phyloP scores from a whole-genome alignment of 2,329 filamentous ascomycete species.

The Fusarium lyarnte region DNA sequence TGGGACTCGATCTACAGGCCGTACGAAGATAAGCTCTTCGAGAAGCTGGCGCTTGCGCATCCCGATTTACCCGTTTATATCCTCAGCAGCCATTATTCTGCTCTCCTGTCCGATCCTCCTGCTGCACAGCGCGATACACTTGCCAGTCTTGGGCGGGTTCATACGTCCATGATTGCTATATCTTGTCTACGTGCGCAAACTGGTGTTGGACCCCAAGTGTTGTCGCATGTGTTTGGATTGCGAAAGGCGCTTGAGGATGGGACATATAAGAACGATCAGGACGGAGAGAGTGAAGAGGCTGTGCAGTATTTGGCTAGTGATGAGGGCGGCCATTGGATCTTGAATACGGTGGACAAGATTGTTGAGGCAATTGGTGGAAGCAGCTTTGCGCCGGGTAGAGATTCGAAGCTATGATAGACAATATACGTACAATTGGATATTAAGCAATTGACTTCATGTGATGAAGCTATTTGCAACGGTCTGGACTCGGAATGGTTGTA shows the following conservation, averaged over 20 bases:
- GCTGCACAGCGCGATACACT: conserved; percentile 53
- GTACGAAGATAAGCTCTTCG: conserved; percentile 75
- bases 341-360: conserved; percentile 57
- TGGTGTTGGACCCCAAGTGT: conserved; percentile 83
- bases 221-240: conserved; percentile 83
- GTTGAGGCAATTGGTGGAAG: conserved; percentile 56
- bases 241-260: conserved; percentile 79
- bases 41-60: conserved; percentile 77
- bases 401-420: conserved; percentile 32
- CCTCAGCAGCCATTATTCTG: conserved; percentile 77
- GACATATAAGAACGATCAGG: conserved; percentile 52
- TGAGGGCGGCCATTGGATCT: conserved; percentile 59
- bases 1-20: conserved; percentile 84
- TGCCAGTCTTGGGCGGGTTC: conserved; percentile 70
- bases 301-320: conserved; percentile 55
- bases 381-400: conserved; percentile 48
- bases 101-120: conserved; percentile 75
- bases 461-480: background rate
- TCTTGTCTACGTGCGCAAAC: conserved; percentile 81
- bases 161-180: conserved; percentile 79
- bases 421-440: background rate
- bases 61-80: conserved; percentile 86
- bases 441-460: background rate
- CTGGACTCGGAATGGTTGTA: background rate
- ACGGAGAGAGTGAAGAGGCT: conserved; percentile 48